Conservation (phyloP, 164 flowering plant genomes). For the Stephania cephalantha region DNA sequence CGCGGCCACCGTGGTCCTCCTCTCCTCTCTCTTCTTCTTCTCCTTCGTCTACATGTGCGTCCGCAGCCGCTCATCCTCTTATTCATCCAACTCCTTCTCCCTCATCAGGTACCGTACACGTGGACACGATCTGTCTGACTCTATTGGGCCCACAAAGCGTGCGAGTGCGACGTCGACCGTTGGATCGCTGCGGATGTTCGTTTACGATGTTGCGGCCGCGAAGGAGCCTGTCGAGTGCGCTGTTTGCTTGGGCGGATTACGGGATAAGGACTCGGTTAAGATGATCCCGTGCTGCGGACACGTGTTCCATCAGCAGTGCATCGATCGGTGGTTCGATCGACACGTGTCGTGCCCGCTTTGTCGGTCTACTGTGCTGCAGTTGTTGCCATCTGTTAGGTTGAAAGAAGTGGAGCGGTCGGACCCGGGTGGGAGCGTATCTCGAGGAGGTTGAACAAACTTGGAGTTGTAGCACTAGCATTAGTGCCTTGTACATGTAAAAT, state of each 20-base stretch:
- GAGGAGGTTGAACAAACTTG: not conserved
- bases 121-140: not conserved
- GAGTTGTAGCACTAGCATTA: no score
- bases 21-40: constrained; percentile 63
- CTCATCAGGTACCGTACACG: constrained; percentile 14
- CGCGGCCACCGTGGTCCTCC: constrained; percentile 44
- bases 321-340: constrained; percentile 51
- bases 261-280: constrained; percentile 40
- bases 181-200: constrained; percentile 34
- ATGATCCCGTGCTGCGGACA: constrained; percentile 49
- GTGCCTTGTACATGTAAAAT: no score
- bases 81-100: constrained; percentile 15
- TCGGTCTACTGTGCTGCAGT: constrained; percentile 17
- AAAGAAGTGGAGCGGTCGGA: not conserved
- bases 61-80: constrained; percentile 46
- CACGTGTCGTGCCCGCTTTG: constrained; percentile 65
- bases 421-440: not conserved
- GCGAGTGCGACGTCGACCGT: constrained; percentile 17
- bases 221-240: constrained; percentile 40
- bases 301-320: constrained; percentile 52
- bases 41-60: constrained; percentile 65
- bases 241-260: constrained; percentile 55
- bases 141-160: not conserved
- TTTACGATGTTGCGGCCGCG: constrained; percentile 20
- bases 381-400: no score